These are phyloP conservation scores for Diplotaxis tenuifolia DNA, from an alignment of 345 rosid genomes.

Conservation along the genomic window DNA sequence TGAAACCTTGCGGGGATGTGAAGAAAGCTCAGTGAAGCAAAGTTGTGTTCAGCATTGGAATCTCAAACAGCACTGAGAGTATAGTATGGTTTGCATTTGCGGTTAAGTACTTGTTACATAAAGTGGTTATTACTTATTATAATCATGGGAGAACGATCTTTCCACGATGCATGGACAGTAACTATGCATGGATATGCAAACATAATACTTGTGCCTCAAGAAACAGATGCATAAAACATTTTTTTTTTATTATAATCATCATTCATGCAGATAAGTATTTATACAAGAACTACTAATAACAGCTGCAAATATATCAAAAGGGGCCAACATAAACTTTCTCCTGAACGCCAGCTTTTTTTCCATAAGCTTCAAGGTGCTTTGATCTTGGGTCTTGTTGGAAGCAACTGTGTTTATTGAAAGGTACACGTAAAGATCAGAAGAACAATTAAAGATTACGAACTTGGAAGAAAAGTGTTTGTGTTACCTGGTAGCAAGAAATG, in stretches of 20 bases:
- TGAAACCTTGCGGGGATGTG: slow-evolving; percentile 29
- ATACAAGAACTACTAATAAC: slow-evolving; percentile 11
- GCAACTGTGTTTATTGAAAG: slow-evolving; percentile 26
- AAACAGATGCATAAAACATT: slow-evolving; percentile 5
- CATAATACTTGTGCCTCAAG: background rate
- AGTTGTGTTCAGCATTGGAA: slow-evolving; percentile 14
- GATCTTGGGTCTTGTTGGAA: slow-evolving; percentile 35
- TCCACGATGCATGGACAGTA: background rate
- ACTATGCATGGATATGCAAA: too few species aligned
- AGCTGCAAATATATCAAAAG: slow-evolving; percentile 8
- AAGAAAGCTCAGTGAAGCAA: slow-evolving; percentile 27
- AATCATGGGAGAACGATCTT: background rate
- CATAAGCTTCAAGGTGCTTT: slow-evolving; percentile 24
- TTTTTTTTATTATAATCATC: slow-evolving; percentile 3
- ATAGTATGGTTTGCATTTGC: background rate
- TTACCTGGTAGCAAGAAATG: slow-evolving; percentile 85
- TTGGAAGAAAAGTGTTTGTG: background rate
- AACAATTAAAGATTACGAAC: background rate
- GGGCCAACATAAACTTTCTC: slow-evolving; percentile 6
- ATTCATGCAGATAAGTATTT: slow-evolving; percentile 31
- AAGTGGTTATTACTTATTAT: background rate
- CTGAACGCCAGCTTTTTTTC: slow-evolving; percentile 1
- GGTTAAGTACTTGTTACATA: background rate
- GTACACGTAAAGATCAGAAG: slow-evolving; percentile 7
- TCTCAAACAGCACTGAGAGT: background rate